These are phyloP conservation scores for Claviceps paspali DNA, from an alignment of 2,329 filamentous ascomycete species.

Conservation along the genomic window DNA sequence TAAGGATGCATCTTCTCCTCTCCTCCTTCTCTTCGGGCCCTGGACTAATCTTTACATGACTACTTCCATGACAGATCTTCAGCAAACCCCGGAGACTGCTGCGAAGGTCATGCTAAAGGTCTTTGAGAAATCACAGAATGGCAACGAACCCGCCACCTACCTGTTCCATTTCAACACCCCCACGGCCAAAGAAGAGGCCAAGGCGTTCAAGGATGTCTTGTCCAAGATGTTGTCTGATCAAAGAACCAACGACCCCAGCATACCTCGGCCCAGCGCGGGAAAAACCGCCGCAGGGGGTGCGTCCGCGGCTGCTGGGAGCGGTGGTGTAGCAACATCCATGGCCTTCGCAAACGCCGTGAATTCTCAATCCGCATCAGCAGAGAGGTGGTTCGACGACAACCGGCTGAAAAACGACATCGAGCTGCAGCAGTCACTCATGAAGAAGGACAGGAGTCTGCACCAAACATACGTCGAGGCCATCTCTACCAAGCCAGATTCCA, in stretches of 20 bases:
- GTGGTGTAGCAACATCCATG: slow-evolving; percentile 52
- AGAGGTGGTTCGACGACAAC: slow-evolving; percentile 63
- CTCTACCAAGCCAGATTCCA: slow-evolving; percentile 67
- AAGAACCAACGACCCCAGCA: slow-evolving; percentile 39
- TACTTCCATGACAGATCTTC: slow-evolving; percentile 48
- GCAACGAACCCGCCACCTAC: slow-evolving; percentile 50
- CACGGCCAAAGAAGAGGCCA: slow-evolving; percentile 69
- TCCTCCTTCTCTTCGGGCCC: slow-evolving; percentile 3
- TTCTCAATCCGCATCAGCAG: slow-evolving; percentile 35
- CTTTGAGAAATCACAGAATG: slow-evolving; percentile 52
- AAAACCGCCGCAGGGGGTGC: slow-evolving; percentile 12
- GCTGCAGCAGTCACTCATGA: slow-evolving; percentile 78
- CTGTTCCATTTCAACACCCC: slow-evolving; percentile 81
- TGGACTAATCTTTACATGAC: not conserved
- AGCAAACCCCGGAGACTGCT: slow-evolving; percentile 80
- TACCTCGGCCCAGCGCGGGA: slow-evolving; percentile 30
- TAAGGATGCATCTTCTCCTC: slow-evolving; percentile 23
- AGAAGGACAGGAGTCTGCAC: slow-evolving; percentile 58
- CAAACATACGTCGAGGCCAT: slow-evolving; percentile 80
- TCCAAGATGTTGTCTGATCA: slow-evolving; percentile 59
- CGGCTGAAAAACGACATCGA: slow-evolving; percentile 63
- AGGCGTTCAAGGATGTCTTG: slow-evolving; percentile 67
- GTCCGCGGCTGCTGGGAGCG: slow-evolving; percentile 16
- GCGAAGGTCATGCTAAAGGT: slow-evolving; percentile 91
- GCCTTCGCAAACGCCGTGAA: slow-evolving; percentile 58